Percentiles rank a stretch among this genome's conserved stretches.
Conservation (phyloP, 2,329 filamentous ascomycete genomes). For the Paecilomyces niveus region DNA sequence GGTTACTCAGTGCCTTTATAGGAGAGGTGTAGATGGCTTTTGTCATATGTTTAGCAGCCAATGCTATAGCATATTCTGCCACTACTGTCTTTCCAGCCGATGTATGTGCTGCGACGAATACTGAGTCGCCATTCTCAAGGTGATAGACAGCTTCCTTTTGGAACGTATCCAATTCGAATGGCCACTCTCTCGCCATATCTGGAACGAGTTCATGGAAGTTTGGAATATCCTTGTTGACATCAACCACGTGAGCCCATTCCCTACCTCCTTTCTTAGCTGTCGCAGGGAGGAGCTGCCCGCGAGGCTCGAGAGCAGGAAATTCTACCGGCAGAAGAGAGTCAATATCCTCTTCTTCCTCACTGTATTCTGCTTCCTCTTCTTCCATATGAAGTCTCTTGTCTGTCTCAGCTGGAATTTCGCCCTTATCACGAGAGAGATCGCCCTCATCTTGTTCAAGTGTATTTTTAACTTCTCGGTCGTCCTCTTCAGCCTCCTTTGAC, state of each 20-base stretch:
- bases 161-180: constrained; percentile 95
- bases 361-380: constrained; percentile 19
- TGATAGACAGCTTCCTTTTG: constrained; percentile 99
- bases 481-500: constrained; percentile 51
- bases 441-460: constrained; percentile 45
- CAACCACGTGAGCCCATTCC: constrained; percentile 98
- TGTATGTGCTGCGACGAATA: constrained; percentile 95
- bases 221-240: constrained; percentile 85
- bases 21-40: constrained; percentile 99
- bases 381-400: constrained; percentile 23
- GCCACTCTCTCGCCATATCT: constrained; percentile 93
- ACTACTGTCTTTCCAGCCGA: constrained; percentile 98
- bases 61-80: constrained; percentile 92
- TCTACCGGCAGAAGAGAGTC: constrained; percentile 85
- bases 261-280: constrained; percentile 66
- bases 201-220: constrained; percentile 92
- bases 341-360: constrained; percentile 53
- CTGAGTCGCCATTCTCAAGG: constrained; percentile 90
- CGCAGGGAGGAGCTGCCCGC: constrained; percentile 65
- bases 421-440: constrained; percentile 41
- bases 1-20: constrained; percentile 96
- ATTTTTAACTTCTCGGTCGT: constrained; percentile 64
- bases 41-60: constrained; percentile 98
- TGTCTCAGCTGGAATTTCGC: constrained; percentile 30
- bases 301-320: constrained; percentile 84